phyloP scores from a whole-genome alignment of 352 stramenopile species.

The Phytophthora cactorum region DNA sequence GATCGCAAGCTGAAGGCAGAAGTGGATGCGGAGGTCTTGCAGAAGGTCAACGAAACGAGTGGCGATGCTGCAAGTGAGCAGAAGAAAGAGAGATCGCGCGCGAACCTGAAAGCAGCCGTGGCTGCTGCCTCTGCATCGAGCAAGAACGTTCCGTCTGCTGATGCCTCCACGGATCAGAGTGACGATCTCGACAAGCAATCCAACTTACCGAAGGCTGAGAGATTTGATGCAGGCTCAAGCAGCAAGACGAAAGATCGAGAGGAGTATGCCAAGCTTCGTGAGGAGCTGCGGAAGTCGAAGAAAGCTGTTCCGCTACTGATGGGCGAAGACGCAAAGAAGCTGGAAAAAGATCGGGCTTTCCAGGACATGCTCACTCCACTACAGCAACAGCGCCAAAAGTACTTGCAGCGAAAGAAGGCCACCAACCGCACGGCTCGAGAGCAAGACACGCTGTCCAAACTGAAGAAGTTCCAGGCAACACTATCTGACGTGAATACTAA shows the following conservation, averaged over 20 bases:
- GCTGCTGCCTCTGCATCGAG: constrained; percentile 30
- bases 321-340: constrained; percentile 62
- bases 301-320: constrained; percentile 67
- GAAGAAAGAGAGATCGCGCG: constrained; percentile 46
- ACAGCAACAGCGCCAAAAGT: constrained; percentile 80
- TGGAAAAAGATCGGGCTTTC: constrained; percentile 57
- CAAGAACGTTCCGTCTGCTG: background rate
- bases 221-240: constrained; percentile 10
- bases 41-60: constrained; percentile 56
- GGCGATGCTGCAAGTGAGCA: constrained; percentile 15
- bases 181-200: background rate
- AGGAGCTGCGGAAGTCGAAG: constrained; percentile 69
- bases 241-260: constrained; percentile 45
- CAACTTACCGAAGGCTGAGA: constrained; percentile 3
- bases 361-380: constrained; percentile 81
- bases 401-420: constrained; percentile 66
- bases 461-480: constrained; percentile 69
- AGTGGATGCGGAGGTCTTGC: constrained; percentile 61
- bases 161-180: background rate
- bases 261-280: constrained; percentile 71
- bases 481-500: constrained; percentile 52
- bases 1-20: constrained; percentile 70
- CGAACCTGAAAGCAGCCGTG: constrained; percentile 56
- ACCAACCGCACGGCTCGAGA: constrained; percentile 59
- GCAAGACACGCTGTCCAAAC: constrained; percentile 71